Base-by-base conservation (phyloP, 768 basidiomycete genomes). In the Leccinum broughii region DNA sequence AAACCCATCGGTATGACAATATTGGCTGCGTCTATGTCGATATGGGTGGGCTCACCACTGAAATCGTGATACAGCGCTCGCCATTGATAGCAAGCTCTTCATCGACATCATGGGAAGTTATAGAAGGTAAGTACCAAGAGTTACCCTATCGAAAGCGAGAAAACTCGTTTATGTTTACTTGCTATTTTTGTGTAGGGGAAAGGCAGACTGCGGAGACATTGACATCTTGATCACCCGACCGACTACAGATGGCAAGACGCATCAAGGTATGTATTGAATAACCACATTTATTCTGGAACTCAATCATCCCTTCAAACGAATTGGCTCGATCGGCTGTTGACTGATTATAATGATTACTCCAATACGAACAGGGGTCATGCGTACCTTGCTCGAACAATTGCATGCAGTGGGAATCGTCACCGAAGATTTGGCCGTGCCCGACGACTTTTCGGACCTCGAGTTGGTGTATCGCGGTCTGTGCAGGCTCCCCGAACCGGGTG, bases 91-190 rank as follows among this genome's bases (percentile, higher is more conserved):
- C 6, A 82, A 83, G 55, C 69, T 95, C 26, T 86, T 83, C 67
- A 75, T 97, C 10, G 87, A 94, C 54, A 88, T 95, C 52, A 95
- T 96, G 95, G 95, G 95, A 1, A 93, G 92, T 63, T 98, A 88
- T 71, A 77, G 95, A 66, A 81, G 92, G 89, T 84, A 67, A 62
- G 48, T 54, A 6, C 61, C 46, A n/a, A 8, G 24, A 46, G n/a
- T 39, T 53, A 2, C 26, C 52, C 57, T 15, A 10, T 54, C n/a
- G 32, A 24, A 14, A 22, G 22, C 13, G 39, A 7, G 39, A 6
- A 2, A 2, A 3, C 30, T 58, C 35, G 1, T 20, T 67, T 17
- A 60, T 28, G 17, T 17, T 41, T 41, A 41, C 41, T 41, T 41
- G 9, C 41, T 41, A 5, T 4, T 15, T 30, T 1, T 46, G 35